Conservation (phyloP, 495 filamentous ascomycete genomes). For the Parathielavia appendiculata region DNA sequence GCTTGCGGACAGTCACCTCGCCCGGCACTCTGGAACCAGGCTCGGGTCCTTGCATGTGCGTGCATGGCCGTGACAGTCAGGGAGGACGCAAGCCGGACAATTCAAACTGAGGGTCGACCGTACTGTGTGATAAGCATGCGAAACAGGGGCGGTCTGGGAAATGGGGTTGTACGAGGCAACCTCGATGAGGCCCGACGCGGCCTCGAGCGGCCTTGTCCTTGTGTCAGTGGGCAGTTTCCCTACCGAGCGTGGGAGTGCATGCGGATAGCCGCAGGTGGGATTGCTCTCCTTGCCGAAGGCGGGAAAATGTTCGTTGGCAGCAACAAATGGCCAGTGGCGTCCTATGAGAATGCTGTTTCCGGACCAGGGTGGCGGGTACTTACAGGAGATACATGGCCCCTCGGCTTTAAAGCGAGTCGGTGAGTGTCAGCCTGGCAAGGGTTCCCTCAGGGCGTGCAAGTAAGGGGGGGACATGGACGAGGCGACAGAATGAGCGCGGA, state of each 20-base stretch:
- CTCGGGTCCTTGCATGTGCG: slow-evolving; percentile 13
- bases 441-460: neutral
- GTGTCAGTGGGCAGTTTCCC: neutral
- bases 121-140: slow-evolving; percentile 6
- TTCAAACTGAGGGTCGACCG: neutral
- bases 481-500: slow-evolving; percentile 18
- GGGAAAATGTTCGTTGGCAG: slow-evolving; percentile 13
- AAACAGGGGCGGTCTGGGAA: neutral
- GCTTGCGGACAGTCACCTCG: slow-evolving; percentile 16
- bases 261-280: slow-evolving; percentile 16
- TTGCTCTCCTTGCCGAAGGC: slow-evolving; percentile 8
- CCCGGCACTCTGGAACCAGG: slow-evolving; percentile 12
- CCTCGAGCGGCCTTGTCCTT: slow-evolving; percentile 5
- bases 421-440: slow-evolving; percentile 4
- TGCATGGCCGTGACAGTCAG: neutral
- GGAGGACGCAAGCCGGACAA: neutral
- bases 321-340: slow-evolving; percentile 6
- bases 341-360: slow-evolving; percentile 15
- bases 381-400: slow-evolving; percentile 20
- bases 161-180: neutral
- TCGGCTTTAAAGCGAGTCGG: slow-evolving; percentile 13
- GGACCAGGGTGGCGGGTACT: slow-evolving; percentile 16
- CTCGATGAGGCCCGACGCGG: slow-evolving; percentile 11
- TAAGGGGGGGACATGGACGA: slow-evolving; percentile 6
- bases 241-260: neutral